Conservation (phyloP, 2,329 filamentous ascomycete species). For the Ophiocordyceps polyrhachis-furcata region DNA sequence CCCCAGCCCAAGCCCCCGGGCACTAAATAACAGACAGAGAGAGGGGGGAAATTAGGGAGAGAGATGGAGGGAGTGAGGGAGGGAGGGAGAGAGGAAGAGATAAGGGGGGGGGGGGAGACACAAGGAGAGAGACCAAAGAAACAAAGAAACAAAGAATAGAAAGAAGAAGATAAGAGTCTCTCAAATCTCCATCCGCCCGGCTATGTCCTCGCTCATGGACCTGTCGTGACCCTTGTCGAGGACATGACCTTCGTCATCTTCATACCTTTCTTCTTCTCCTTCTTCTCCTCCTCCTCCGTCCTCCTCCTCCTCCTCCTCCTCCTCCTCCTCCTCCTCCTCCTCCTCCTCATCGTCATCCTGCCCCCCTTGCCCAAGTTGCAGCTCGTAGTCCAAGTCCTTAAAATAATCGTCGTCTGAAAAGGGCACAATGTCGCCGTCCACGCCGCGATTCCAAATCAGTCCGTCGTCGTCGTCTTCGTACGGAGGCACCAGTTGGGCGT, state of each 20-base stretch:
- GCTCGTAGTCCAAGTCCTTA: conserved; percentile 14
- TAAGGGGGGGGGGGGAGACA: neutral
- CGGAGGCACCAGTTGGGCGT: conserved; percentile 26
- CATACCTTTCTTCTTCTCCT: neutral
- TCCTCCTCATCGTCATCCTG: conserved; percentile 26
- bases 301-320: neutral
- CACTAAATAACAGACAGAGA: too few species aligned
- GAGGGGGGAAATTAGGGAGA: too few species aligned
- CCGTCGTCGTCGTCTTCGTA: conserved; percentile 29
- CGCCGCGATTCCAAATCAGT: conserved; percentile 37
- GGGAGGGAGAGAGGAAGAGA: too few species aligned
- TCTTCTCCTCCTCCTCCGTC: neutral
- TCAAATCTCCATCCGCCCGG: conserved; percentile 43
- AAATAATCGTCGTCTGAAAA: conserved; percentile 32
- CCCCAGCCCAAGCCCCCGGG: too few species aligned
- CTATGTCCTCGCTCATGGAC: conserved; percentile 25
- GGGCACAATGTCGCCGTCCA: conserved; percentile 36
- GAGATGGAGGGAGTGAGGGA: too few species aligned
- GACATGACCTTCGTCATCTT: conserved; percentile 24
- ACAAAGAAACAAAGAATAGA: neutral
- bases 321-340: conserved; percentile 22
- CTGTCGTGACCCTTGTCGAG: conserved; percentile 11
- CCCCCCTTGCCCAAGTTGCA: conserved; percentile 7
- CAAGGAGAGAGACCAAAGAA: neutral
- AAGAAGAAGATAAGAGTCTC: neutral